Percentiles rank a stretch among this genome's conserved stretches.
Evolutionary conservation across 441 rosid species (phyloP).

Genomic region (Omphalea diandra): DNA sequence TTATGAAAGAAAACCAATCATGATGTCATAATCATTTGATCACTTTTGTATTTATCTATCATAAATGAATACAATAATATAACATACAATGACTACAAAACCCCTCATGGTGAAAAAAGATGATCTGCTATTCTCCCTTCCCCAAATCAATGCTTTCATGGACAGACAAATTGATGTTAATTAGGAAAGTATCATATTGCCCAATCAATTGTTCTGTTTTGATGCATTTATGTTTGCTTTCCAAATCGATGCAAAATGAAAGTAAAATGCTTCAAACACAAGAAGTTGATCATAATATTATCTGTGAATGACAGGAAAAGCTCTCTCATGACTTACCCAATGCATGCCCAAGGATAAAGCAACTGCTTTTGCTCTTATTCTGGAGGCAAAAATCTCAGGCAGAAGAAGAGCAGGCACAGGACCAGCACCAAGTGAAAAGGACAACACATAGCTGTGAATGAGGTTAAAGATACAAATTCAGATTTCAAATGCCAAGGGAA

Average conservation of each 20-base stretch:
- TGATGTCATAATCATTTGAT: slow-evolving; percentile 9
- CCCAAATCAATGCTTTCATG: no score
- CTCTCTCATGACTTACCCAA: slow-evolving; percentile 57
- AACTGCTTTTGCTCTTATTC: slow-evolving; percentile 98
- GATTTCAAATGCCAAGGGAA: slow-evolving; percentile 7
- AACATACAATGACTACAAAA: background rate
- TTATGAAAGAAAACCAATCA: slow-evolving; percentile 18
- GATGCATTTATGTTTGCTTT: background rate
- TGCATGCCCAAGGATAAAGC: slow-evolving; percentile 94
- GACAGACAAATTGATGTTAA: no score
- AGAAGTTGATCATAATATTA: background rate
- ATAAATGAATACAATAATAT: background rate
- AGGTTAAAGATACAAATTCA: slow-evolving; percentile 24
- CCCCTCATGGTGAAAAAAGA: background rate
- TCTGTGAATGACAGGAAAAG: background rate
- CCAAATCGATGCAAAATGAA: background rate
- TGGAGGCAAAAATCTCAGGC: slow-evolving; percentile 92
- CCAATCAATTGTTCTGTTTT: background rate
- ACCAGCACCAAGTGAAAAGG: slow-evolving; percentile 98
- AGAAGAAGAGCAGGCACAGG: slow-evolving; percentile 98
- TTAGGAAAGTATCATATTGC: background rate
- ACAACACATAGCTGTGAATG: slow-evolving; percentile 73
- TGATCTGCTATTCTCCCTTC: background rate
- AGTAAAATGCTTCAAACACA: background rate
- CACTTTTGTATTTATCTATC: background rate